These are phyloP conservation scores for Dendryphion nanum DNA, from an alignment of 2,329 filamentous ascomycete species.

Conservation along the genomic window DNA sequence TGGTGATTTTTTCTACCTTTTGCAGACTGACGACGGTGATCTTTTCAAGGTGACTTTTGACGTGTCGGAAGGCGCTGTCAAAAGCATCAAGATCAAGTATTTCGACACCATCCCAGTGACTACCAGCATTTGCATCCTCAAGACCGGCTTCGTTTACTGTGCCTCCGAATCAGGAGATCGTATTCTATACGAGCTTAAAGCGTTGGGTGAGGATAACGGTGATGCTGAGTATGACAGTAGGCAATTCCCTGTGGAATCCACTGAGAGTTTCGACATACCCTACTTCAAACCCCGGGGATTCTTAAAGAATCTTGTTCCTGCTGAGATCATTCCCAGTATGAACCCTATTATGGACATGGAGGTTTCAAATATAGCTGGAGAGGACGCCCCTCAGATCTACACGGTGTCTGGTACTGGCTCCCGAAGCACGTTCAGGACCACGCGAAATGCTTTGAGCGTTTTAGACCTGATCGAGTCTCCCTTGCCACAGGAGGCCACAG, in stretches of 20 bases:
- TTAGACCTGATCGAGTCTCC: constrained; percentile 95
- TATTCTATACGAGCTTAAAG: constrained; percentile 95
- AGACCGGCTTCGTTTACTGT: constrained; percentile 92
- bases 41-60: constrained; percentile 95
- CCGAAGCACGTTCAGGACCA: constrained; percentile 82
- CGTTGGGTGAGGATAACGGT: constrained; percentile 91
- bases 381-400: constrained; percentile 96
- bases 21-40: constrained; percentile 97
- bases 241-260: constrained; percentile 73
- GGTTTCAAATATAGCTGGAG: constrained; percentile 83
- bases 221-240: constrained; percentile 85
- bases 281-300: constrained; percentile 81
- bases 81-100: constrained; percentile 87
- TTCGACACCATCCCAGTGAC: constrained; percentile 94
- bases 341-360: constrained; percentile 91
- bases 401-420: constrained; percentile 86
- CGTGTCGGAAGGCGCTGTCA: constrained; percentile 61
- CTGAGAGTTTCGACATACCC: constrained; percentile 69
- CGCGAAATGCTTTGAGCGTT: constrained; percentile 90
- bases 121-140: constrained; percentile 84
- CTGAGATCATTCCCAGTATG: constrained; percentile 83
- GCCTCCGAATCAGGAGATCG: constrained; percentile 92
- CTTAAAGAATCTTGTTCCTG: constrained; percentile 79
- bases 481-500: constrained; percentile 80
- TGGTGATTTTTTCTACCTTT: constrained; percentile 86